A percentile compares a stretch with the other conserved stretches of the same genome.
These are phyloP conservation scores for Fusarium sulawesiense DNA, from an alignment of 2,329 filamentous ascomycete genomes.

Conservation along the genomic window DNA sequence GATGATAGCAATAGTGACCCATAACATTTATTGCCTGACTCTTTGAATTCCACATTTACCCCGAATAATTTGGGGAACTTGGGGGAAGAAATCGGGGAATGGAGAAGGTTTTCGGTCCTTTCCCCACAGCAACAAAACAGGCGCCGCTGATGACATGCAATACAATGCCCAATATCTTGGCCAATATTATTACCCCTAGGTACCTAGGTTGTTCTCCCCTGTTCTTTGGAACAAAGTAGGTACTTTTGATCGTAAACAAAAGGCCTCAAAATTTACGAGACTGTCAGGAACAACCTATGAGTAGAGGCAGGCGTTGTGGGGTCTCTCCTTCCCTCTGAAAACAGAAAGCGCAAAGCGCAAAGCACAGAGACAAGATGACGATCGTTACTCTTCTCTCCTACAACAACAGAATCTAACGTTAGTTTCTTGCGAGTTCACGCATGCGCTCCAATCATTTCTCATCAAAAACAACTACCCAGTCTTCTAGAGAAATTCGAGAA, in stretches of 20 bases:
- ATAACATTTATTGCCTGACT: neutral
- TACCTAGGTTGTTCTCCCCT: neutral
- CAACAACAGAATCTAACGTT: neutral
- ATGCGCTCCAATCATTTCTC: slow-evolving; percentile 44
- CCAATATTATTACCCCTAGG: neutral
- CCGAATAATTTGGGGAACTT: slow-evolving; percentile 36
- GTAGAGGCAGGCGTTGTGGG: neutral
- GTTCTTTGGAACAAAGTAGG: neutral
- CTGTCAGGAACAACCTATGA: neutral
- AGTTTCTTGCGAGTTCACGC: neutral
- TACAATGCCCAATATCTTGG: neutral
- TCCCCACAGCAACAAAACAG: slow-evolving; percentile 41
- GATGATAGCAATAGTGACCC: neutral
- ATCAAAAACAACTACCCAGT: neutral
- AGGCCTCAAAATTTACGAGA: neutral
- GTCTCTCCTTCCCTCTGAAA: neutral
- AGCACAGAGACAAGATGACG: slow-evolving; percentile 1
- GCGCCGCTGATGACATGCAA: slow-evolving; percentile 24
- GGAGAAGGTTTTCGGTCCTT: slow-evolving; percentile 38
- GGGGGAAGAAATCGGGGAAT: slow-evolving; percentile 29
- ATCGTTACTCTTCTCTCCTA: slow-evolving; percentile 23
- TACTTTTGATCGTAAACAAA: neutral
- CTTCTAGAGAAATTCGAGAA: slow-evolving; percentile 25
- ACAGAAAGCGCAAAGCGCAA: neutral
- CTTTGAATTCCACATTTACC: slow-evolving; percentile 15